Base-by-base conservation (phyloP, 1,284 basidiomycete genomes). In the Puccinia polysora region DNA sequence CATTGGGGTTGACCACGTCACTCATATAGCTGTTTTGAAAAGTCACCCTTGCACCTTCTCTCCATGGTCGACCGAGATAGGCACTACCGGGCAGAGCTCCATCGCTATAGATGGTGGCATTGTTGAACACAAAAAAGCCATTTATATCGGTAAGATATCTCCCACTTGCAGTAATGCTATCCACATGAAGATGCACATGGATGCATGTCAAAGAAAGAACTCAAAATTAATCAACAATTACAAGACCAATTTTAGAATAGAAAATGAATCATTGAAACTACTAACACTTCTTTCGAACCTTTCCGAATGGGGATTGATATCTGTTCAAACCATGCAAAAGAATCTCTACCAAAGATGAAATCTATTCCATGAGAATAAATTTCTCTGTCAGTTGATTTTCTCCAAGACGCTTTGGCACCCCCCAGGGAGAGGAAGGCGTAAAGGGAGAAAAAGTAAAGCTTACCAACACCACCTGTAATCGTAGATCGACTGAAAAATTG, bases 61-160 rank as follows among this genome's bases (percentile, higher is more conserved):
- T 49, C 67, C 67, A 70, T 8, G 67, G 67, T 50, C 67, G 53
- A 38, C 67, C 67, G 1, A 70, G 32, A 49, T 60, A 70, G 8
- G 67, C 56, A 20, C 56, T 36, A 4, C 34, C 28, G 4, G 55
- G 23, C 20, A 50, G 53, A 12, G 67, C 67, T 23, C 67, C 67
- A 2, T 34, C 56, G 15, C 53, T 36, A 28, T 34, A 50, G 23
- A 70, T 20, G 7, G 38, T 50, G 15, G 56, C 67, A 49, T 40
- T 55, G 23, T 70, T 60, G 23, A 70, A 70, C 14, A 70, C 34
- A 50, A 38, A 60, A 25, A 50, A 36, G n/a, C 56, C 55, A 12
- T 40, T 2, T 30, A 15, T 52, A 28, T 70, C 56, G 15, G 30
- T 36, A 20, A 7, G 4, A 28, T 38, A 30, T 50, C 56, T 59